Conservation (phyloP, 257 asterid species). For the Cruciata laevipes region DNA sequence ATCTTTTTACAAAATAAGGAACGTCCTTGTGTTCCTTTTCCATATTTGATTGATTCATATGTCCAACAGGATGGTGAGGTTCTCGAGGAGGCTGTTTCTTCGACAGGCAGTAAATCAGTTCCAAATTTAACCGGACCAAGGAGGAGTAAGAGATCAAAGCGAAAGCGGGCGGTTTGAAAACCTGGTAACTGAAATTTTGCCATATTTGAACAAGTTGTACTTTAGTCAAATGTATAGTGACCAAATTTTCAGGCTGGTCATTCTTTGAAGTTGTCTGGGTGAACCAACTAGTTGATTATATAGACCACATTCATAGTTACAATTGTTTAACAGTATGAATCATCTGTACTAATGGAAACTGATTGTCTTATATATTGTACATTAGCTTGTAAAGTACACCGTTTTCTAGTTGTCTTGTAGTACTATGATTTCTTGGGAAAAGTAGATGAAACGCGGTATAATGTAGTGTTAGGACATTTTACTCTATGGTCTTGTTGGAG, state of each 20-base stretch:
- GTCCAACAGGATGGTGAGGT: slow-evolving; percentile 46
- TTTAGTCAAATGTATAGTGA: slow-evolving; percentile 37
- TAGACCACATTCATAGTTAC: slow-evolving; percentile 5
- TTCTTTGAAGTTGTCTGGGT: slow-evolving; percentile 6
- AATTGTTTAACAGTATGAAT: not conserved
- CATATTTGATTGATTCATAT: slow-evolving; percentile 16
- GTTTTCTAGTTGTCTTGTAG: not conserved
- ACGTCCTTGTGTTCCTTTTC: slow-evolving; percentile 3
- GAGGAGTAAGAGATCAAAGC: slow-evolving; percentile 82
- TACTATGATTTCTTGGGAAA: not conserved
- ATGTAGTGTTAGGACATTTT: slow-evolving; percentile 18
- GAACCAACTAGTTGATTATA: slow-evolving; percentile 1
- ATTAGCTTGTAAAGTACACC: not conserved
- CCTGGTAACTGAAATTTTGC: slow-evolving; percentile 30
- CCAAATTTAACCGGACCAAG: slow-evolving; percentile 54
- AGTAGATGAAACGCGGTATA: slow-evolving; percentile 4
- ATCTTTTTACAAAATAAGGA: not conserved
- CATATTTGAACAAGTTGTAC: slow-evolving; percentile 36
- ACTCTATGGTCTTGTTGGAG: slow-evolving; percentile 42
- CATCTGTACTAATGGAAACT: not conserved
- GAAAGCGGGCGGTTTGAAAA: slow-evolving; percentile 76
- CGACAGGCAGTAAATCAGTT: slow-evolving; percentile 50
- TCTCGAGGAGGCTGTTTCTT: slow-evolving; percentile 69
- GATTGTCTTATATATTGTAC: not conserved
- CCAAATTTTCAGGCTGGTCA: slow-evolving; percentile 47